These are phyloP conservation scores for Colletotrichum costaricense DNA, from an alignment of 2,329 filamentous ascomycete species.

Conservation along the genomic window DNA sequence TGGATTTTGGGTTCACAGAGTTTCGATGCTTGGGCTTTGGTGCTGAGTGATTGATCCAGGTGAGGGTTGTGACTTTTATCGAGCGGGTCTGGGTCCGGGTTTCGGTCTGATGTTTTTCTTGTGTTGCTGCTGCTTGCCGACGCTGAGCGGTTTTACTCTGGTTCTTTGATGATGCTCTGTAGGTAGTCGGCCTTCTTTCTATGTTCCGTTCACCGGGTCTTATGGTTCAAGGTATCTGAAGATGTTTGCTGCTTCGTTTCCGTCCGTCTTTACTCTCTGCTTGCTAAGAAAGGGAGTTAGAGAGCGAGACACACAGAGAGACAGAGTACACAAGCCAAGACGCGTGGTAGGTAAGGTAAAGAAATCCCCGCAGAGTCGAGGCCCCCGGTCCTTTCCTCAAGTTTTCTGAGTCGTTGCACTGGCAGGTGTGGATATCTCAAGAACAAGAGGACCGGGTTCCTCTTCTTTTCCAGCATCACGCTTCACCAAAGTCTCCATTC, in stretches of 20 bases:
- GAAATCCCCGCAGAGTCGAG: not conserved
- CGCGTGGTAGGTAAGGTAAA: not conserved
- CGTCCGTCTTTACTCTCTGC: not conserved
- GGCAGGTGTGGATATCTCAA: not conserved
- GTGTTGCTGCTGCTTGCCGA: not conserved
- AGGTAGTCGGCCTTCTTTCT: not conserved
- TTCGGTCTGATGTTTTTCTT: constrained; percentile 8
- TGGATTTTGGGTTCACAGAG: constrained; percentile 13
- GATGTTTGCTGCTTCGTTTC: constrained; percentile 5
- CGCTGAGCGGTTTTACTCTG: constrained; percentile 11
- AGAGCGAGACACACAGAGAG: not conserved
- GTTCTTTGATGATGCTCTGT: not conserved
- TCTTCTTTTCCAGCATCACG: not conserved
- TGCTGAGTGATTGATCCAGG: constrained; percentile 5
- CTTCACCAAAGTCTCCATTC: constrained; percentile 2
- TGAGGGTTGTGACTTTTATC: constrained; percentile 7
- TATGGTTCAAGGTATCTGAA: not conserved
- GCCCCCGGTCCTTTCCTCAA: not conserved
- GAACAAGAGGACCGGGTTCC: not conserved
- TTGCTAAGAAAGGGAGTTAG: not conserved
- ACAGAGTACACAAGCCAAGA: not conserved
- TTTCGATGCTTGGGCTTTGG: constrained; percentile 1
- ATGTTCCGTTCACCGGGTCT: not conserved
- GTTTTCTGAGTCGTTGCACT: not conserved
- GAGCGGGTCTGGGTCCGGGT: constrained; percentile 5